These are phyloP conservation scores for Epicoccum sorghinum DNA, from an alignment of 2,329 filamentous ascomycete species.

Conservation along the genomic window DNA sequence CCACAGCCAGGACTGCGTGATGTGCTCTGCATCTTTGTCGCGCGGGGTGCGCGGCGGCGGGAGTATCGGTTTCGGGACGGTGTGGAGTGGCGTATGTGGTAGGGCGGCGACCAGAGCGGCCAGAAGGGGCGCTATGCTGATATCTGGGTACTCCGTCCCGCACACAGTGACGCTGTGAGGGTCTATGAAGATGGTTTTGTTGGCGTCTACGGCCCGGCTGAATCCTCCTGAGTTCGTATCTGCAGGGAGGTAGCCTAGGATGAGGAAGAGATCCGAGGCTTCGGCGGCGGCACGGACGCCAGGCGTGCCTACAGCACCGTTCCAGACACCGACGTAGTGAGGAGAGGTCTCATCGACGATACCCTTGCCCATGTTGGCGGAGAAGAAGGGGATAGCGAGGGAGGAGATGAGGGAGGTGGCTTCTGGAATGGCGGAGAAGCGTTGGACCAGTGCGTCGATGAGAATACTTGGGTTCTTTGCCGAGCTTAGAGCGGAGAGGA, in stretches of 20 bases:
- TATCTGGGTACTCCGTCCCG: slow-evolving; percentile 41
- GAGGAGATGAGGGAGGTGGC: slow-evolving; percentile 41
- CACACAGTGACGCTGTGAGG: slow-evolving; percentile 47
- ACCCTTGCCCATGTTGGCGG: slow-evolving; percentile 51
- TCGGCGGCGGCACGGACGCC: slow-evolving; percentile 48
- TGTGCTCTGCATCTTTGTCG: slow-evolving; percentile 43
- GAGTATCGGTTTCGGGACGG: slow-evolving; percentile 29
- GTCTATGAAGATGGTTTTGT: slow-evolving; percentile 46
- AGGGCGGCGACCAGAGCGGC: slow-evolving; percentile 33
- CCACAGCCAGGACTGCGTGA: slow-evolving; percentile 55
- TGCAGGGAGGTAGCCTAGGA: slow-evolving; percentile 48
- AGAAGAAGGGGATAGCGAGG: slow-evolving; percentile 47
- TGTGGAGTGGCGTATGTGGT: slow-evolving; percentile 29
- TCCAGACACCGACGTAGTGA: slow-evolving; percentile 51
- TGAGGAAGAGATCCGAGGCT: slow-evolving; percentile 45
- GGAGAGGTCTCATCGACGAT: slow-evolving; percentile 51
- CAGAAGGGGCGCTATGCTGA: slow-evolving; percentile 48
- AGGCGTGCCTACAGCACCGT: slow-evolving; percentile 46
- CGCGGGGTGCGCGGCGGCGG: slow-evolving; percentile 35
- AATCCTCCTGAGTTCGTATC: slow-evolving; percentile 54
- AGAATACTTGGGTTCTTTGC: slow-evolving; percentile 48
- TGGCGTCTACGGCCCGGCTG: slow-evolving; percentile 41
- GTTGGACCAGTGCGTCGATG: slow-evolving; percentile 49
- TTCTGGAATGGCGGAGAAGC: slow-evolving; percentile 47
- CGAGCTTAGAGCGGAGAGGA: slow-evolving; percentile 38